Base-by-base conservation (phyloP, 2,329 filamentous ascomycete species). In the Myriosclerotinia curreyana region DNA sequence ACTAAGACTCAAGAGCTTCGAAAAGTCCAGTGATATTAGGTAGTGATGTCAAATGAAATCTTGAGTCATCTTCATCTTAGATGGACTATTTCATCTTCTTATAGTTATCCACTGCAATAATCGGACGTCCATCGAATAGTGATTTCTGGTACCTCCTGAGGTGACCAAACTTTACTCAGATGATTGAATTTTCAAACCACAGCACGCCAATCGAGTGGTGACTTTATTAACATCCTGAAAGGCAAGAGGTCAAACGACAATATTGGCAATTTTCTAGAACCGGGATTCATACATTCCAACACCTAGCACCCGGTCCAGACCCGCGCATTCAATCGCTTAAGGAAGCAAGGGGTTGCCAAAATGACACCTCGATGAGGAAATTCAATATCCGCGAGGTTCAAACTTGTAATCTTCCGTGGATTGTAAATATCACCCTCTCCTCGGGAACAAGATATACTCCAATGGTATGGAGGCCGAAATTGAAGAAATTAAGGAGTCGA, bases 241-340 rank as follows among this genome's bases (percentile, higher is more conserved):
- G 40, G 40, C 9, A 36, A 58, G 20, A 58, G 54, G 40, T 58
- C 54, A 46, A 58, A 48, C 40, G 54, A 58, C 54, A 34, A 25
- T 22, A 22, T 34, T 36, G 42, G 22, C 20, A 22, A 46, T 25
- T 22, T 48, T 12, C 40, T 28, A n/a, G 25, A 31, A 22, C 40
- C 31, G 25, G 40, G 53, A 31, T 56, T 56, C 25, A 28, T 12
- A 58, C 25, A 58, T 22, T 58, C 42, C 54, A 36, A 46, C 28
- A 20, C 31, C 42, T 36, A 22, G 42, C 12, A 14, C 12, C 54
- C 12, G 31, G 28, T 36, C 31, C 50, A 38, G 31, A 36, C 31
- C 8, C 50, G 22, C 31, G 22, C 20, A 38, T 4, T 1, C 17
- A 40, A 56, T 44, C 17, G 3, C 54, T 46, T 2, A 56, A 9